Evolutionary conservation across 371 early-diverging fungal genomes (phyloP), one percentile per base, ranked within the genome.

Genomic region (Nematocida parisii): DNA sequence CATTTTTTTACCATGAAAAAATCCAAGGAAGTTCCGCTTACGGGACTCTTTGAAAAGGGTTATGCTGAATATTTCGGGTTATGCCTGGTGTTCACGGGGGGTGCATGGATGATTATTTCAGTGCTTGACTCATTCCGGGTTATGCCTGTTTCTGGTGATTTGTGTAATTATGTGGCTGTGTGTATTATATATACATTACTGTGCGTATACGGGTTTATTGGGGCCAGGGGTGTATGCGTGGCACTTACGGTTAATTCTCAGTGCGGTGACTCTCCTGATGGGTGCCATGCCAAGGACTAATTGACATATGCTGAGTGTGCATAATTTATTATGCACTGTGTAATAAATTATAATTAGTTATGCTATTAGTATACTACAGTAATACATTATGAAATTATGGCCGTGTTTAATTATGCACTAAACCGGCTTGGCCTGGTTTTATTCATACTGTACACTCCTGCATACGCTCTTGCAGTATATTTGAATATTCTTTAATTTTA

Each of bases 1-100:
- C 80, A 77, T 77, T 77, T 77, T 74, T 74, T 66, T 46, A 67
- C 15, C 20, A 77, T 77, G 80, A 9, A 22, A 50, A 18, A 57
- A 67, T 9, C 70, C 74, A 61, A 60, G 40, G 27, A 5, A 39
- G 0, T 66, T 57, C n/a, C 40, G 3, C 33, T 75, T 44, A 20
- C 71, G 56, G n/a, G 0, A 42, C 24, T 77, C 66, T 56, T 77
- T 46, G 80, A 77, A 44, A 66, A 61, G 15, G 70, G 58, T 7
- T 27, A 82, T 27, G 20, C 42, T 4, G 80, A 77, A 42, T 70
- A 71, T 33, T 44, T 77, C 15, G 80, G 80, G 1, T 40, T 77
- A 4, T 46, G 4, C 33, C 60, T 77, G 52, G 11, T 77, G 18
- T 71, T 77, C 40, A 5, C 45, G 2, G 80, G 80, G 11, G 45